A percentile compares a stretch with the other conserved stretches of the same genome.
Conservation (phyloP, 1,284 basidiomycete genomes). For the Porogramme epimiltina region DNA sequence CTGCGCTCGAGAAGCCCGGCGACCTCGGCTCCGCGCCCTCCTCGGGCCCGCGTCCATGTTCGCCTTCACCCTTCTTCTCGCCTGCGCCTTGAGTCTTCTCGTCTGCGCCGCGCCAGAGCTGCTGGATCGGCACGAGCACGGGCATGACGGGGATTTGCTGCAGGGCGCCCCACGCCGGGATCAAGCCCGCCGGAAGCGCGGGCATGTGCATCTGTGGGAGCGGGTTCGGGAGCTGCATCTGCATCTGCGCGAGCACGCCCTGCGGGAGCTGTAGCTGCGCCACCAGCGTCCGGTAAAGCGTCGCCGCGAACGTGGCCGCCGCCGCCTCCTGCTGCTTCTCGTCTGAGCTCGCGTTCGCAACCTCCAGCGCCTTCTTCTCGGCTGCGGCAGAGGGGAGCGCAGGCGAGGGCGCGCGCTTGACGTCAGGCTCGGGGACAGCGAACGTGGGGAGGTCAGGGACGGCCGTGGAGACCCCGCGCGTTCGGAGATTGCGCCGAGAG, state of each 20-base stretch:
- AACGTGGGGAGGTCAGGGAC: background rate
- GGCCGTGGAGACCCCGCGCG: constrained; percentile 8
- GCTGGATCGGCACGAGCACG: constrained; percentile 69
- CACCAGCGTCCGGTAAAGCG: constrained; percentile 71
- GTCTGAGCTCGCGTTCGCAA: constrained; percentile 31
- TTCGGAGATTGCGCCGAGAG: constrained; percentile 19
- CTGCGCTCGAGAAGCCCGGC: too few species aligned
- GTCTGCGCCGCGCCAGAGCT: constrained; percentile 53
- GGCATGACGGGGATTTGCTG: constrained; percentile 75
- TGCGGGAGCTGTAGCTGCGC: constrained; percentile 64
- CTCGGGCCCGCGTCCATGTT: too few species aligned
- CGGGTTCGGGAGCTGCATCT: constrained; percentile 60
- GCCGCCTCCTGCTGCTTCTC: constrained; percentile 54
- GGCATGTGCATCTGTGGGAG: constrained; percentile 45
- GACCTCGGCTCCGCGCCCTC: too few species aligned
- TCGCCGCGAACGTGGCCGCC: constrained; percentile 63
- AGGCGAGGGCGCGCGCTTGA: background rate
- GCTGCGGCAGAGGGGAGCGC: background rate
- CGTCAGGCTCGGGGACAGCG: background rate
- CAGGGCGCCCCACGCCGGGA: constrained; percentile 56
- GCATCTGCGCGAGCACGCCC: constrained; percentile 56
- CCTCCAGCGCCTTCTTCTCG: constrained; percentile 29
- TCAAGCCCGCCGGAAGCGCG: constrained; percentile 40
- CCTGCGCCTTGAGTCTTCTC: constrained; percentile 37
- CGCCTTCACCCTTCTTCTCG: constrained; percentile 33